Evolutionary conservation across 345 rosid species (phyloP).

Genomic region (Combretum micranthum): DNA sequence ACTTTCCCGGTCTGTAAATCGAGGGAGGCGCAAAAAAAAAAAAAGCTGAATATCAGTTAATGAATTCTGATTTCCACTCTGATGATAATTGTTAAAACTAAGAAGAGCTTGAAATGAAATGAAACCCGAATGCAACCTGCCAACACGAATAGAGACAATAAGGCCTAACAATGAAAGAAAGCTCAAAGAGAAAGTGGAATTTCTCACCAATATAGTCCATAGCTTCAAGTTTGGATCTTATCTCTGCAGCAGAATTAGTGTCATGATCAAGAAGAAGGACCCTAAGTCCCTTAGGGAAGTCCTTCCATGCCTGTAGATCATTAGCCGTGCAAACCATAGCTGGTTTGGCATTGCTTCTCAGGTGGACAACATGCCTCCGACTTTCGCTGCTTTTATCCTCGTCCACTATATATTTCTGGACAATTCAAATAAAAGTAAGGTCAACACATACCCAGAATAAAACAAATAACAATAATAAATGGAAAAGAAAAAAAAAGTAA

Average conservation of each 20-base stretch:
- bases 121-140: background rate
- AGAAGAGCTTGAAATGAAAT: too few species aligned
- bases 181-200: constrained; percentile 12
- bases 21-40: too few species aligned
- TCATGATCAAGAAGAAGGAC: constrained; percentile 77
- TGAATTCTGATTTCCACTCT: too few species aligned
- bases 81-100: too few species aligned
- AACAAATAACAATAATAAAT: background rate
- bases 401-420: constrained; percentile 24
- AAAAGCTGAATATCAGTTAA: too few species aligned
- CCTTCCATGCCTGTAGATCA: constrained; percentile 83
- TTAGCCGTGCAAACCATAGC: constrained; percentile 85
- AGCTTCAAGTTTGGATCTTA: constrained; percentile 71
- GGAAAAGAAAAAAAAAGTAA: too few species aligned
- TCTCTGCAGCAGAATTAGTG: constrained; percentile 46
- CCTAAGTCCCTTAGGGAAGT: constrained; percentile 91
- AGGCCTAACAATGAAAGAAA: background rate
- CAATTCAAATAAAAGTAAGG: constrained; percentile 13
- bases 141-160: constrained; percentile 3
- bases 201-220: constrained; percentile 85
- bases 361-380: constrained; percentile 34
- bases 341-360: constrained; percentile 94
- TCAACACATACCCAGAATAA: constrained; percentile 3
- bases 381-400: constrained; percentile 10
- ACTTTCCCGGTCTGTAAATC: too few species aligned